Conservation (phyloP, 2,329 filamentous ascomycete species). For the Aschersonia sp. region DNA sequence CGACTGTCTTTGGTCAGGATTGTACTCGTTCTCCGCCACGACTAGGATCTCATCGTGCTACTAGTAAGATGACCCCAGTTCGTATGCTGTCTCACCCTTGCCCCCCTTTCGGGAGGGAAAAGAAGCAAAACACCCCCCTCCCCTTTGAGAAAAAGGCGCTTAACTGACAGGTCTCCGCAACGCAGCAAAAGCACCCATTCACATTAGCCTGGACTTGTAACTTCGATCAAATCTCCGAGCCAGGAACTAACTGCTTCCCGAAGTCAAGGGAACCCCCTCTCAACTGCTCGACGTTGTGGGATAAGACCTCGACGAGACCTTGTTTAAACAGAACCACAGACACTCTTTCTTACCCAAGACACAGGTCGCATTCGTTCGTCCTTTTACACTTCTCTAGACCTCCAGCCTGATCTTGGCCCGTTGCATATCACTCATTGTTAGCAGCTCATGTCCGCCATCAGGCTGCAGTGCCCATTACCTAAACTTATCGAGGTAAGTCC, state of each 20-base stretch:
- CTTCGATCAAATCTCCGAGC: slow-evolving; percentile 24
- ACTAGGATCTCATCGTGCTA: no score
- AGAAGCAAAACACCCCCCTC: neutral
- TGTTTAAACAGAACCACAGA: slow-evolving; percentile 17
- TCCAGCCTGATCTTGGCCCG: neutral
- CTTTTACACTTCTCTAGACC: neutral
- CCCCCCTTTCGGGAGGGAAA: no score
- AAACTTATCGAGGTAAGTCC: slow-evolving; percentile 46
- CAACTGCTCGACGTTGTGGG: slow-evolving; percentile 13
- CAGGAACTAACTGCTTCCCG: slow-evolving; percentile 12
- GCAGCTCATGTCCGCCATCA: slow-evolving; percentile 41
- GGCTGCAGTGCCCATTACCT: slow-evolving; percentile 40
- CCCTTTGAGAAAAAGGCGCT: slow-evolving; percentile 8
- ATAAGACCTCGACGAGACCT: slow-evolving; percentile 24
- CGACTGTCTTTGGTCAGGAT: no score
- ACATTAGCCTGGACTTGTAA: slow-evolving; percentile 14
- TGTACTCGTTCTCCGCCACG: no score
- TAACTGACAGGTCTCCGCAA: slow-evolving; percentile 16
- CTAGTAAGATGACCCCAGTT: no score
- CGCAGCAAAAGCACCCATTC: slow-evolving; percentile 16
- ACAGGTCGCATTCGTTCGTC: slow-evolving; percentile 20
- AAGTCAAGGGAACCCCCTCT: slow-evolving; percentile 14
- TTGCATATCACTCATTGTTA: slow-evolving; percentile 7
- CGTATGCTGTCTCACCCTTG: no score
- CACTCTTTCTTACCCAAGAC: slow-evolving; percentile 21